These are phyloP conservation scores for Botryotinia calthae DNA, from an alignment of 2,329 filamentous ascomycete genomes.

Conservation along the genomic window DNA sequence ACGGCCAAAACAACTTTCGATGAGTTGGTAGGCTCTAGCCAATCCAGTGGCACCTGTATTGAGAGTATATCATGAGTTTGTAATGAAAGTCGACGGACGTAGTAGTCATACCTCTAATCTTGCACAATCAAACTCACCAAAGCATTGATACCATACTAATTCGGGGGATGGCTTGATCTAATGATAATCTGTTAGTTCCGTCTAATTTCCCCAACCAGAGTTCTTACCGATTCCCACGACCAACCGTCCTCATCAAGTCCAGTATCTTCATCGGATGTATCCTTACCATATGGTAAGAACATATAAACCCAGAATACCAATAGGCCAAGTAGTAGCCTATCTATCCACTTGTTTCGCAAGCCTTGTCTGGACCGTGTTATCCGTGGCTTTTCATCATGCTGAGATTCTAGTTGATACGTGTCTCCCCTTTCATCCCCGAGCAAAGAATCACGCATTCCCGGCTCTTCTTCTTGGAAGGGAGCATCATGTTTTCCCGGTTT, in stretches of 20 bases:
- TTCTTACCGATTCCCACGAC: conserved; percentile 5
- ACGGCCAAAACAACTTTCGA: conserved; percentile 27
- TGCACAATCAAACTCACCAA: conserved; percentile 6
- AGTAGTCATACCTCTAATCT: neutral
- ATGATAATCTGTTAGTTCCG: neutral
- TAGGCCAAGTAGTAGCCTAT: neutral
- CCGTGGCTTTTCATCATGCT: neutral
- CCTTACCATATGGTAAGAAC: neutral
- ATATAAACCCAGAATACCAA: neutral
- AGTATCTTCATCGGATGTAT: neutral
- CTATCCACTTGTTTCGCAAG: neutral
- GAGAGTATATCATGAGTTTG: neutral
- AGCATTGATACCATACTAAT: neutral
- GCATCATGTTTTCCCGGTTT: neutral
- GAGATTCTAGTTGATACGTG: neutral
- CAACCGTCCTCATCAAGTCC: neutral
- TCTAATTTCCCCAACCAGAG: neutral
- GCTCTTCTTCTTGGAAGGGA: neutral
- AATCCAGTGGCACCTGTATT: conserved; percentile 24
- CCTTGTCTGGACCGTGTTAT: neutral
- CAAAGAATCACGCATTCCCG: neutral
- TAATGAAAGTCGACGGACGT: neutral
- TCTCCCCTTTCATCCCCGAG: neutral
- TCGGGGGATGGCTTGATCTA: neutral
- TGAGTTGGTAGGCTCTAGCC: conserved; percentile 28